phyloP scores from a whole-genome alignment of 805 yeast species.

The Debaryomyces castellii region DNA sequence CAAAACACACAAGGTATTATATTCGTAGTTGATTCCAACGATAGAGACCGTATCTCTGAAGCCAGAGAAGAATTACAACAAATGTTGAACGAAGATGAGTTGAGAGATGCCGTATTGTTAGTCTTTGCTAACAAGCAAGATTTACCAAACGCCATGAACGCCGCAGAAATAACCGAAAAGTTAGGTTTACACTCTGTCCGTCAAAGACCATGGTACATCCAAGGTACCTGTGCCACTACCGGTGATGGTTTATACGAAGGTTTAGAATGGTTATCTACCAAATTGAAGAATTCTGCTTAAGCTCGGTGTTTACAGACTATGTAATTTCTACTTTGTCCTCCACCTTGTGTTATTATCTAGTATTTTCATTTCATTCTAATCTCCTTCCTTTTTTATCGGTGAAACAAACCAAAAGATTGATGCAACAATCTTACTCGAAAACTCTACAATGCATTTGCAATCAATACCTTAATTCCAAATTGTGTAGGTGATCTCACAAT shows the following conservation, averaged over 20 bases:
- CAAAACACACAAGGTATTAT: slow-evolving; percentile 98
- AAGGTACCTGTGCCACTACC: slow-evolving; percentile 98
- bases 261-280: slow-evolving; percentile 93
- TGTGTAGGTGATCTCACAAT: too few species aligned
- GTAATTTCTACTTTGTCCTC: background rate
- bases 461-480: background rate
- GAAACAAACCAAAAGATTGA: slow-evolving; percentile 2
- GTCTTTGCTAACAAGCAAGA: slow-evolving; percentile 99
- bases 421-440: slow-evolving; percentile 1
- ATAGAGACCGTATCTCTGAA: slow-evolving; percentile 95
- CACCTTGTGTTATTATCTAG: background rate
- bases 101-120: slow-evolving; percentile 91
- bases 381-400: slow-evolving; percentile 2
- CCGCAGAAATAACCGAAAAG: slow-evolving; percentile 97
- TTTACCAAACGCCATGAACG: slow-evolving; percentile 98
- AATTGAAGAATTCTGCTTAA: slow-evolving; percentile 59
- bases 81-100: slow-evolving; percentile 97
- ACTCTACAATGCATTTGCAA: slow-evolving; percentile 1
- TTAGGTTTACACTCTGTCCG: slow-evolving; percentile 95
- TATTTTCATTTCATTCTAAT: slow-evolving; percentile 4
- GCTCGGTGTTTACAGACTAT: slow-evolving; percentile 3
- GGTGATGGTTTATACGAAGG: slow-evolving; percentile 99
- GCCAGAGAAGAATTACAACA: slow-evolving; percentile 98
- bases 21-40: slow-evolving; percentile 96
- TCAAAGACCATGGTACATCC: slow-evolving; percentile 99